phyloP scores from a whole-genome alignment of 1,284 basidiomycete genomes.

The Fistulina hepatica region DNA sequence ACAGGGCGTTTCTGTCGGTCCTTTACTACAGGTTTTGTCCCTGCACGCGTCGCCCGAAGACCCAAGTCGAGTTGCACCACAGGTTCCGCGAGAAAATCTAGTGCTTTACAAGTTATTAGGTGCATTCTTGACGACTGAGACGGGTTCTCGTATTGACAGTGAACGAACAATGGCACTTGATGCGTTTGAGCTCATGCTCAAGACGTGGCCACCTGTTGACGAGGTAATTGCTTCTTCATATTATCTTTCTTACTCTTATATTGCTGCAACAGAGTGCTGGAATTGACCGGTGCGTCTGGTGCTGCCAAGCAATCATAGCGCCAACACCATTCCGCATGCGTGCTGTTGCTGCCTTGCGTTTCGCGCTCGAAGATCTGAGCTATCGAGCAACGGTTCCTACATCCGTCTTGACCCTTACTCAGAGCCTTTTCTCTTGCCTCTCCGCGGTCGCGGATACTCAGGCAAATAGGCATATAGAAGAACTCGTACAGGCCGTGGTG shows the following conservation, averaged over 20 bases:
- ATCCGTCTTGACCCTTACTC: conserved; percentile 41
- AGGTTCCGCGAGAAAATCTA: conserved; percentile 43
- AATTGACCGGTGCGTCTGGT: conserved; percentile 55
- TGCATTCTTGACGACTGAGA: conserved; percentile 38
- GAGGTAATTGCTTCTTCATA: conserved; percentile 29
- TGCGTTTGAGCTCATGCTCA: conserved; percentile 44
- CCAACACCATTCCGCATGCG: conserved; percentile 33
- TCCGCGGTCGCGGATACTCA: conserved; percentile 17
- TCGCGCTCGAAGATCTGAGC: conserved; percentile 31
- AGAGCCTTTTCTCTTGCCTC: conserved; percentile 41
- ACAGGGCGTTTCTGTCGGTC: conserved; percentile 18
- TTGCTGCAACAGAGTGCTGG: conserved; percentile 32
- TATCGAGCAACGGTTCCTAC: conserved; percentile 33
- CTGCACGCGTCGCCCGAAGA: conserved; percentile 31
- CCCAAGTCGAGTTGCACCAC: conserved; percentile 20
- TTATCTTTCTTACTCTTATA: background rate
- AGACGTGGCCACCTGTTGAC: conserved; percentile 42
- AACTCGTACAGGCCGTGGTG: conserved; percentile 27
- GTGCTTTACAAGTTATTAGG: conserved; percentile 46
- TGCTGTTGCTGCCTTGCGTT: conserved; percentile 37
- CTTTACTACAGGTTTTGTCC: conserved; percentile 31
- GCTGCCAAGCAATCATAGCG: conserved; percentile 43
- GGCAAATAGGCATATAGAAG: conserved; percentile 24
- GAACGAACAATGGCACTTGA: conserved; percentile 50
- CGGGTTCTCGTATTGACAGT: conserved; percentile 28